These are phyloP conservation scores for Yamadazyma tumulicola DNA, from an alignment of 805 yeast genomes.

Conservation along the genomic window DNA sequence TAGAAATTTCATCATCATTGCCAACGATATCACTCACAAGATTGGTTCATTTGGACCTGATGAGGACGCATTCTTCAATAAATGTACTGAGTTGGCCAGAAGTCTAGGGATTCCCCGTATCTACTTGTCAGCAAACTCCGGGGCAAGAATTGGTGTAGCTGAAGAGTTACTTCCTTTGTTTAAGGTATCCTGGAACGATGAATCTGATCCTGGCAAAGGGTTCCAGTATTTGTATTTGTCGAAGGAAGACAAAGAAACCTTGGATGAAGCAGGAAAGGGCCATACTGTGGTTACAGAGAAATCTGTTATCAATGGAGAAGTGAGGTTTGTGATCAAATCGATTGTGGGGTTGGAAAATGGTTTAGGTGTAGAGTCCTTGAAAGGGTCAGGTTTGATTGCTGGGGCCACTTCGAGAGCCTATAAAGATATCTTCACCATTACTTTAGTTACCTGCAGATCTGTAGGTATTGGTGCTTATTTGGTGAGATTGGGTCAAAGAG, in stretches of 20 bases:
- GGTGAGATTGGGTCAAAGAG: constrained; percentile 97
- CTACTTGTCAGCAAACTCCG: constrained; percentile 96
- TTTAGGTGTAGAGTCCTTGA: constrained; percentile 96
- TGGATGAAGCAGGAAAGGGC: constrained; percentile 58
- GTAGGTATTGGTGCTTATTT: constrained; percentile 99
- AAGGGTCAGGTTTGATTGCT: constrained; percentile 97
- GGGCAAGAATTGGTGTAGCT: constrained; percentile 98
- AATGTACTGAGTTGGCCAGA: constrained; percentile 90
- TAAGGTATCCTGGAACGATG: constrained; percentile 91
- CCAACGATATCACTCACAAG: constrained; percentile 96
- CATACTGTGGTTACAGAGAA: constrained; percentile 70
- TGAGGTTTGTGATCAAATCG: constrained; percentile 74
- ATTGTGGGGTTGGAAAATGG: constrained; percentile 95
- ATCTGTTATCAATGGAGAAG: constrained; percentile 80
- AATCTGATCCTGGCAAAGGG: constrained; percentile 73
- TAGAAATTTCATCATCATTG: constrained; percentile 87
- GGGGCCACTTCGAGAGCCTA: constrained; percentile 98
- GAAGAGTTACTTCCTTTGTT: constrained; percentile 88
- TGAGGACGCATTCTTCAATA: constrained; percentile 89
- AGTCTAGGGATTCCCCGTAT: constrained; percentile 90
- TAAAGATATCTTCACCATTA: constrained; percentile 94
- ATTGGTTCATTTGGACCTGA: constrained; percentile 98
- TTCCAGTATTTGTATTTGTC: constrained; percentile 84
- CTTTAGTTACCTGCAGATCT: constrained; percentile 99
- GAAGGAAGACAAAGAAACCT: constrained; percentile 54